These are phyloP conservation scores for Tubosaeta brunneosetosa DNA, from an alignment of 768 basidiomycete genomes.

Conservation along the genomic window DNA sequence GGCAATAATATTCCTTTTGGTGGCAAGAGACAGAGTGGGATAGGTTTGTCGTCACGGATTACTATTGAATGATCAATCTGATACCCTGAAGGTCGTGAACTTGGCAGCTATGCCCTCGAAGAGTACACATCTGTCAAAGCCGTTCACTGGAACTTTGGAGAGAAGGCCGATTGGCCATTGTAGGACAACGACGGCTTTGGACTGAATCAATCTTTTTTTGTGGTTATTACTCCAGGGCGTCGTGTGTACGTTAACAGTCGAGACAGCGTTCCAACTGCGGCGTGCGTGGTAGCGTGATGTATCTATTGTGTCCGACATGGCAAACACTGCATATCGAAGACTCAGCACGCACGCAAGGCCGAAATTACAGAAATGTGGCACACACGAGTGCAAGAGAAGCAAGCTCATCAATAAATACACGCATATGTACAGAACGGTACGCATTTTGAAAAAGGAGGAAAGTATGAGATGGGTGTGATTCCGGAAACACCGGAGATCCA, in stretches of 20 bases:
- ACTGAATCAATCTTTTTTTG: neutral
- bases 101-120: constrained; percentile 79
- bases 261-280: constrained; percentile 3
- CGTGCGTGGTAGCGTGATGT: neutral
- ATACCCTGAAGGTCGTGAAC: constrained; percentile 65
- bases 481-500: constrained; percentile 2
- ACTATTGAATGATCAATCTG: constrained; percentile 4
- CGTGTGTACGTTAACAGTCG: constrained; percentile 17
- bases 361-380: constrained; percentile 22
- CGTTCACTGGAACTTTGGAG: constrained; percentile 85
- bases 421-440: constrained; percentile 1
- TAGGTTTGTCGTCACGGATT: constrained; percentile 42
- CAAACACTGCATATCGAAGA: constrained; percentile 1
- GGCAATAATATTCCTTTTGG: constrained; percentile 93
- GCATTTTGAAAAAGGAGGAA: neutral
- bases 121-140: constrained; percentile 83
- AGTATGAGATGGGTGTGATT: neutral
- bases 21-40: constrained; percentile 90
- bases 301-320: constrained; percentile 3
- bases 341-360: constrained; percentile 15
- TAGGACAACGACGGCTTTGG: constrained; percentile 23
- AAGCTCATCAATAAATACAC: constrained; percentile 8
- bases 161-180: constrained; percentile 74
- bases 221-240: neutral
- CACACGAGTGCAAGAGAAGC: constrained; percentile 17